Evolutionary conservation across 495 filamentous ascomycete species (phyloP).

Genomic region (Aspergillus mulundensis): DNA sequence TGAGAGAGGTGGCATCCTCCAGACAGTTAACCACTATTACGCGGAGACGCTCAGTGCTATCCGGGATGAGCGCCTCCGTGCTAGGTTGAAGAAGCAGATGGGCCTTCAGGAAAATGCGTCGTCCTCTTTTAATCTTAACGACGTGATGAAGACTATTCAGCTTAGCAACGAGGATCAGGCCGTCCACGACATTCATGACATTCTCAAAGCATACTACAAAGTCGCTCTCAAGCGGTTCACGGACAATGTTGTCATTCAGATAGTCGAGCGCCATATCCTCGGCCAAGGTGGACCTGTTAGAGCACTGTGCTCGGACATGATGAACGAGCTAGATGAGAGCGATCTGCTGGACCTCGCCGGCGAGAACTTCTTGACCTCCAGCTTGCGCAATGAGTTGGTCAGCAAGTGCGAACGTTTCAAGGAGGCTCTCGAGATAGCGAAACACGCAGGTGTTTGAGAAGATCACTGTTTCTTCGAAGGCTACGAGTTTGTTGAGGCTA

Average conservation of each 20-base stretch:
- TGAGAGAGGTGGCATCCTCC: constrained; percentile 32
- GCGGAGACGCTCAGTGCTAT: constrained; percentile 24
- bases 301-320: constrained; percentile 1
- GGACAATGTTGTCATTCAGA: constrained; percentile 26
- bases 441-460: not conserved
- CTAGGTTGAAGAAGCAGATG: not conserved
- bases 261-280: constrained; percentile 6
- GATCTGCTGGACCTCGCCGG: constrained; percentile 1
- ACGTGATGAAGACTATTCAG: not conserved
- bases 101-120: too few relatives aligned
- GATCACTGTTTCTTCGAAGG: too few relatives aligned
- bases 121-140: not conserved
- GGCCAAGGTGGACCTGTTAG: constrained; percentile 1
- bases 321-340: constrained; percentile 4
- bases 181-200: constrained; percentile 38
- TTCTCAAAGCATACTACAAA: constrained; percentile 38
- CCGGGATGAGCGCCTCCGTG: constrained; percentile 20
- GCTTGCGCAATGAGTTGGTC: constrained; percentile 5
- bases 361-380: not conserved
- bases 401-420: not conserved
- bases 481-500: too few relatives aligned
- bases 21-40: constrained; percentile 36
- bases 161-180: constrained; percentile 31
- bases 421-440: not conserved
- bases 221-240: constrained; percentile 29